A percentile compares a stretch with the other conserved stretches of the same genome.
These are phyloP conservation scores for Choiromyces venosus DNA, from an alignment of 495 filamentous ascomycete genomes.

Conservation along the genomic window DNA sequence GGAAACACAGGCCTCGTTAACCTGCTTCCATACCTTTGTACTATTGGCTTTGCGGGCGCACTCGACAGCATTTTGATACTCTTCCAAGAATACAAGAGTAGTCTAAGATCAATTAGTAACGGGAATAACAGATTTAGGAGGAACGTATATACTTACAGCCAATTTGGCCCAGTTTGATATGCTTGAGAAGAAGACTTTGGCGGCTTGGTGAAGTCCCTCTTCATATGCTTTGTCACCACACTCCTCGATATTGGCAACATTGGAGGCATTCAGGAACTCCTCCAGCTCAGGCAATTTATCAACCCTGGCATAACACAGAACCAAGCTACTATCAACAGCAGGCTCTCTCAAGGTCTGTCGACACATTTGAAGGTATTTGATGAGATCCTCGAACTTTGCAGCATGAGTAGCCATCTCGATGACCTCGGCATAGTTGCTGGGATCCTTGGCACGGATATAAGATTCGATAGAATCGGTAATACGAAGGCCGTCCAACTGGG, in stretches of 20 bases:
- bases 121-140: neutral
- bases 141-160: constrained; percentile 46
- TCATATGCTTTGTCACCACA: constrained; percentile 97
- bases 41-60: constrained; percentile 99
- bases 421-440: constrained; percentile 88
- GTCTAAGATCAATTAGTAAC: constrained; percentile 47
- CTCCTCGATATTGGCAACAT: constrained; percentile 90
- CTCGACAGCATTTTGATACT: constrained; percentile 97
- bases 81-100: constrained; percentile 88
- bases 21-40: constrained; percentile 98
- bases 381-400: constrained; percentile 94
- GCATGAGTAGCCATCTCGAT: constrained; percentile 94
- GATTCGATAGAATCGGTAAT: constrained; percentile 91
- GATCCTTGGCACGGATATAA: constrained; percentile 90
- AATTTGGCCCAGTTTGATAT: constrained; percentile 99
- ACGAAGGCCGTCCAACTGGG: constrained; percentile 91
- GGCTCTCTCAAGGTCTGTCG: constrained; percentile 94
- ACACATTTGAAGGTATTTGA: constrained; percentile 96
- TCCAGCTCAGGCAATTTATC: constrained; percentile 90
- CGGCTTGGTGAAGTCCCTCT: constrained; percentile 89
- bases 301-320: constrained; percentile 86
- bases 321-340: constrained; percentile 85
- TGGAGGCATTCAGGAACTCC: constrained; percentile 89
- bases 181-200: constrained; percentile 97
- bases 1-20: constrained; percentile 90